Percentiles rank a stretch among this genome's conserved stretches.
Conservation (phyloP, 2,329 filamentous ascomycete genomes). For the Fusarium bactridioides region DNA sequence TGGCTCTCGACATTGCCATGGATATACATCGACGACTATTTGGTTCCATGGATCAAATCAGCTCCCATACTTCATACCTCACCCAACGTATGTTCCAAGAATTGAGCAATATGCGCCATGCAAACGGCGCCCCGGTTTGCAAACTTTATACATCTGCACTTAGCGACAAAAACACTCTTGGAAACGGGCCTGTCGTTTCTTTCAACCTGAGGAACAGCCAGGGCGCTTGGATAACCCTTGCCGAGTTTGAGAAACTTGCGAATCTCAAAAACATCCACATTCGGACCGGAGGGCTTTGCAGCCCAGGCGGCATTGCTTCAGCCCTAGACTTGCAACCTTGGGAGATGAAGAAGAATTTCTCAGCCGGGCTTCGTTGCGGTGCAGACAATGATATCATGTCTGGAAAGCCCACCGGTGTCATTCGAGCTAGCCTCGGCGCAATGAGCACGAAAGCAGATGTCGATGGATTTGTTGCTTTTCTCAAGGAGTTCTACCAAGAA, state of each 20-base stretch:
- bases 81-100: constrained; percentile 64
- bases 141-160: constrained; percentile 63
- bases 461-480: constrained; percentile 72
- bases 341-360: constrained; percentile 88
- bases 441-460: constrained; percentile 87
- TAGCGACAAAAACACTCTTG: constrained; percentile 40
- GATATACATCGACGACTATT: constrained; percentile 74
- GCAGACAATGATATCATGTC: constrained; percentile 81
- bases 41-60: constrained; percentile 72
- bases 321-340: constrained; percentile 77
- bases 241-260: constrained; percentile 88
- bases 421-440: constrained; percentile 85
- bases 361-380: constrained; percentile 84
- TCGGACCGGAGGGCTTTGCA: constrained; percentile 89
- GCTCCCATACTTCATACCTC: constrained; percentile 75
- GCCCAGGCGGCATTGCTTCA: constrained; percentile 83
- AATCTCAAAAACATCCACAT: constrained; percentile 81
- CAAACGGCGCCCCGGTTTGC: constrained; percentile 72
- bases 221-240: constrained; percentile 79
- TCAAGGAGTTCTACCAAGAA: constrained; percentile 66
- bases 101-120: constrained; percentile 70
- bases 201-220: constrained; percentile 79
- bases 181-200: constrained; percentile 78
- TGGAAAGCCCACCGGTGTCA: constrained; percentile 87
- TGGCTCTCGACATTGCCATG: constrained; percentile 81